Conservation (phyloP, 768 basidiomycete species). For the Dioszegia aurantiaca region DNA sequence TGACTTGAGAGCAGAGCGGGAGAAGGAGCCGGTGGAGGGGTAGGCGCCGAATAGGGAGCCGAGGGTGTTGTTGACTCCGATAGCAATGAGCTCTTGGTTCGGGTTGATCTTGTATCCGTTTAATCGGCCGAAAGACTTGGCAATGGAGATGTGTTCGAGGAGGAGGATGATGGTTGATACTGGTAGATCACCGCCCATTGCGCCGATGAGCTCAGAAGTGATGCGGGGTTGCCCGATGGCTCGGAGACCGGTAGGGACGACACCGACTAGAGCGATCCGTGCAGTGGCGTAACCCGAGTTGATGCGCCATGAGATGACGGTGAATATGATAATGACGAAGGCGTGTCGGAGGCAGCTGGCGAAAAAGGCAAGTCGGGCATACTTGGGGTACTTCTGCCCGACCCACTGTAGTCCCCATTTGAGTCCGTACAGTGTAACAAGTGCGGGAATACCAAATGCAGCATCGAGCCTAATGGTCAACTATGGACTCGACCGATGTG, state of each 20-base stretch:
- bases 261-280: constrained; percentile 77
- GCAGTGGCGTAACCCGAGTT: constrained; percentile 65
- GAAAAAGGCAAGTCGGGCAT: constrained; percentile 64
- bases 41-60: constrained; percentile 88
- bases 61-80: constrained; percentile 91
- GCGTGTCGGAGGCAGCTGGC: constrained; percentile 54
- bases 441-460: constrained; percentile 78
- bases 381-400: constrained; percentile 38
- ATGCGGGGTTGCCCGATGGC: constrained; percentile 59
- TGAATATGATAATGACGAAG: constrained; percentile 67
- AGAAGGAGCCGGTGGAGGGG: constrained; percentile 97
- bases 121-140: constrained; percentile 89
- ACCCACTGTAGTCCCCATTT: constrained; percentile 47
- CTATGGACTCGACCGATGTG: background rate
- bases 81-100: constrained; percentile 92
- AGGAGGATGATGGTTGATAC: constrained; percentile 60
- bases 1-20: constrained; percentile 91
- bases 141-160: constrained; percentile 93
- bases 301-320: constrained; percentile 82
- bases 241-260: constrained; percentile 72
- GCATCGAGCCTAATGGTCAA: constrained; percentile 68
- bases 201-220: constrained; percentile 59
- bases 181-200: constrained; percentile 67
- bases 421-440: constrained; percentile 56
- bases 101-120: constrained; percentile 85